Percentiles rank a stretch among this genome's conserved stretches.
Evolutionary conservation across 306 rosid species (phyloP).

Genomic region (Prunus kanzakura): DNA sequence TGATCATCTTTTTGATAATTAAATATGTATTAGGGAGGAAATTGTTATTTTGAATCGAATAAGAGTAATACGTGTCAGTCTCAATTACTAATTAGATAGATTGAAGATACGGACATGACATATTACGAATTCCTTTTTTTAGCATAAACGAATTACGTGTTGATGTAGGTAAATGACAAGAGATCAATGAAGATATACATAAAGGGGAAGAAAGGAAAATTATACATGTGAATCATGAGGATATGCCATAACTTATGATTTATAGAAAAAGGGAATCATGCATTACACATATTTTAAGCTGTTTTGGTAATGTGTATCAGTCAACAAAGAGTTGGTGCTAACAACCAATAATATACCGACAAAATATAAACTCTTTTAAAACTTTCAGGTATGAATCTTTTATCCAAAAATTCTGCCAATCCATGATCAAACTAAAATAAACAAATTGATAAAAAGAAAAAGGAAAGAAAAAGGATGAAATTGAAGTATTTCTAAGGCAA

Average conservation of each 20-base stretch:
- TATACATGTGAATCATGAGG: not conserved
- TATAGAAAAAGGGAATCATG: not conserved
- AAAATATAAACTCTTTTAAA: not conserved
- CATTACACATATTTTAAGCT: not conserved
- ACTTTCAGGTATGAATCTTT: not conserved
- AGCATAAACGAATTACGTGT: not conserved
- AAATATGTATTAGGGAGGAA: too few species aligned
- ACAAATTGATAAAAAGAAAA: not conserved
- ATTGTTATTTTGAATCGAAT: not conserved
- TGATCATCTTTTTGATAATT: not conserved
- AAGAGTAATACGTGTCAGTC: not conserved
- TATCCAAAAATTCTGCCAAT: not conserved
- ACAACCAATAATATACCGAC: not conserved
- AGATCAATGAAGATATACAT: not conserved
- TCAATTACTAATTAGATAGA: not conserved
- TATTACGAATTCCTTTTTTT: not conserved
- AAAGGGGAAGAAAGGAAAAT: not conserved
- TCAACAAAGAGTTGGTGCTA: not conserved
- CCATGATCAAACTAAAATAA: not conserved
- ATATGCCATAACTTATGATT: not conserved
- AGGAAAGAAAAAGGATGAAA: not conserved
- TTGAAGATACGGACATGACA: not conserved
- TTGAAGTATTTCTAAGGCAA: conserved; percentile 6
- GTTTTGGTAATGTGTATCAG: not conserved
- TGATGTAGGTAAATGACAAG: not conserved